Base-by-base conservation (phyloP, 148 eudicot genomes). In the Selenicereus undatus region DNA sequence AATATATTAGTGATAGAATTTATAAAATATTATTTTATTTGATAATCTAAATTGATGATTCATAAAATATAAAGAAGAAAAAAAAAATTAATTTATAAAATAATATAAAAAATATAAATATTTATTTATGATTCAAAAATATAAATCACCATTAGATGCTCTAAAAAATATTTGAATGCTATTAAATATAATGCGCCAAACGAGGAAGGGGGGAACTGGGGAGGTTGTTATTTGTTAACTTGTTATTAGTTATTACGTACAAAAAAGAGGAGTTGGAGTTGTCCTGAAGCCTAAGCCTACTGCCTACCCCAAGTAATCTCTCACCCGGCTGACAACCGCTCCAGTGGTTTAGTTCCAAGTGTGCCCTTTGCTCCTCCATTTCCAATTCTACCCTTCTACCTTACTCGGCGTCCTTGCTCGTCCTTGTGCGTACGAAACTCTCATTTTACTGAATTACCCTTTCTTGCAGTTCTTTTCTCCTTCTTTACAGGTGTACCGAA, bases 351-450 rank as follows among this genome's bases (percentile, higher is more conserved):
- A 45, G 52, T 77, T 22, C 26, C 85, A 80, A 51, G 77, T 76
- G 71, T 60, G 29, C 73, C 78, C 52, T 8, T 1, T 14, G 8
- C 4, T 4, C 73, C 48, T 11, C 11, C 5, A 26, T 80, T 78
- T 65, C 90, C 79, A 72, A 73, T 71, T 30, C 29, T 71, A 22
- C 88, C 89, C 86, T 84, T 36, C 14, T 62, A 72, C 51, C 5
- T 56, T 84, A 76, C 88, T 9, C 10, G 71, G 81, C 2, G 79
- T 77, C 85, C 87, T 89, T 82, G 22, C 79, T 74, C 80, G 97
- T 93, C 95, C 97, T 94, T 88, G 80, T 30, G 78, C 82, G 97
- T 94, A 94, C 97, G 92, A 87, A 56, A 58, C 54, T 26, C 45
- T 0, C 11, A 20, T 29, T 74, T 74, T 26, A 48, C 62, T 20